Conservation (phyloP, 371 early-diverging fungal genomes). For the Haplosporangium sp. region DNA sequence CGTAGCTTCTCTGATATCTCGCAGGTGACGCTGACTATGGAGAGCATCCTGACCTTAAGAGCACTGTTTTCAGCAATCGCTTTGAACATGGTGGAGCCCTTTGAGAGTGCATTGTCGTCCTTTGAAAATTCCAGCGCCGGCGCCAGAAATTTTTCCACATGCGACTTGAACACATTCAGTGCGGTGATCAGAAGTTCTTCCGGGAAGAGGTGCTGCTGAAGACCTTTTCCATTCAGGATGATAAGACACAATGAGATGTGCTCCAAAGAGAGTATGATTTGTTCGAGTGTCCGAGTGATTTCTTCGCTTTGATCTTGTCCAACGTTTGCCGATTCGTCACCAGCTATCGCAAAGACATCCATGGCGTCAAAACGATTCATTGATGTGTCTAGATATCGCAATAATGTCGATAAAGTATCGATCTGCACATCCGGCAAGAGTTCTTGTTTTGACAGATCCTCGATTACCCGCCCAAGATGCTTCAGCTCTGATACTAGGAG, state of each 20-base stretch:
- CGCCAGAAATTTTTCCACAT: constrained; percentile 25
- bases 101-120: background rate
- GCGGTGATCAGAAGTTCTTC: constrained; percentile 38
- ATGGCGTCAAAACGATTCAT: constrained; percentile 10
- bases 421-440: constrained; percentile 10
- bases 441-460: constrained; percentile 14
- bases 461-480: constrained; percentile 8
- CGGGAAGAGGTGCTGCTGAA: constrained; percentile 36
- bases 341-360: background rate
- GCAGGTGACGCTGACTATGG: constrained; percentile 27
- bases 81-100: constrained; percentile 1
- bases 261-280: constrained; percentile 10
- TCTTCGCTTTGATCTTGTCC: background rate
- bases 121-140: constrained; percentile 41
- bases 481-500: constrained; percentile 20
- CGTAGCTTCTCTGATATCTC: constrained; percentile 26
- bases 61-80: background rate
- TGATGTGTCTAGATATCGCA: constrained; percentile 29
- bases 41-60: constrained; percentile 16
- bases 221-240: constrained; percentile 19
- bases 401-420: constrained; percentile 21
- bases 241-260: constrained; percentile 26
- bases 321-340: background rate
- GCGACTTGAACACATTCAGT: constrained; percentile 26
- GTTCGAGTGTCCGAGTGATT: constrained; percentile 1